Base-by-base conservation (phyloP, 139 green algal genomes). In the Parachlorella kessleri region DNA sequence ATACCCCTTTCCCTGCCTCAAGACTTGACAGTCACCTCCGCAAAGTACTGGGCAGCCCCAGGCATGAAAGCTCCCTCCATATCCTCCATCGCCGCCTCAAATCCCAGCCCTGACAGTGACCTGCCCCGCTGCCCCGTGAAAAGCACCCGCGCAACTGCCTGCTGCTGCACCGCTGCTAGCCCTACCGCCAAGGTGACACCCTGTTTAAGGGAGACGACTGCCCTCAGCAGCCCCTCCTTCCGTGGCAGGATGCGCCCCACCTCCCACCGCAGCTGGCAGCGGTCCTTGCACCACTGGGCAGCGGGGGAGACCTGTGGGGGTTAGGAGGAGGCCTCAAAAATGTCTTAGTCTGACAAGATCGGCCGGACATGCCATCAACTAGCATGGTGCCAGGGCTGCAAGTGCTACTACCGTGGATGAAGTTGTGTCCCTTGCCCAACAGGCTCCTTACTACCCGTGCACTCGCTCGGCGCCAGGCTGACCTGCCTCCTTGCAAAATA, bases 91-190 rank as follows among this genome's bases (percentile, higher is more conserved):
- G 35, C 42, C 32, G 84, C 77, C 32, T 84, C 39, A 18, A 87
- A 67, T 32, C 77, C 64, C 8, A 76, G 8, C 2, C 82, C 82
- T 65, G 82, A 87, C 67, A 84, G 76, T 28, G 68, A 76, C 6
- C 18, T 72, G 2, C 82, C 82, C 23, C 70, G 76, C 35, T 64
- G 75, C 39, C 55, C 65, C 18, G 28, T 75, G 53, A 75, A 84
- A 4, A 77, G 6, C 54, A 87, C 3, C 7, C 70, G 39, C 30
- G 82, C 82, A 66, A 55, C 63, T 0, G 70, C 48, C 48, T 71
- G 36, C n/a, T 59, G 64, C 28, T 39, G 28, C 41, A 81, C 35
- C 35, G 70, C 65, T 36, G 38, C 55, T 9, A 38, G 26, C 4
- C 63, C 65, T 1, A 41, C 65, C 67, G 54, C 64, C 14, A 48